Evolutionary conservation across 768 basidiomycete genomes (phyloP).

Genomic region (Agaricus subrufescens): DNA sequence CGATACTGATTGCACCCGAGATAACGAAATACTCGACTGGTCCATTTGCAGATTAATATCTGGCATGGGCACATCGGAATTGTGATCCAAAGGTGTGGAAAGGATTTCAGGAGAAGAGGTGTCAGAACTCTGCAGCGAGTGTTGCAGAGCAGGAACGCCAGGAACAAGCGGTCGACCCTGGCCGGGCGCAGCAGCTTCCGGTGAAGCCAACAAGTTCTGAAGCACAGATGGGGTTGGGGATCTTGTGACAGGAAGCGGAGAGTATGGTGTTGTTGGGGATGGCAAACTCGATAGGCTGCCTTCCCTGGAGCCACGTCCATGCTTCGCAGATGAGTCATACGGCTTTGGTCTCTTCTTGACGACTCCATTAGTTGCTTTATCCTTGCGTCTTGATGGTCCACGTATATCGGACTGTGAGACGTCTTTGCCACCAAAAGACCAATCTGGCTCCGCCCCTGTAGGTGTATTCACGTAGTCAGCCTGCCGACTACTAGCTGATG

Average conservation of each 20-base stretch:
- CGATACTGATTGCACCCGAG: conserved; percentile 12
- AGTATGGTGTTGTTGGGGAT: conserved; percentile 43
- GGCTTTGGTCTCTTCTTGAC: conserved; percentile 66
- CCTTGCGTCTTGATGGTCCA: conserved; percentile 47
- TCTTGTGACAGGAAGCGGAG: conserved; percentile 37
- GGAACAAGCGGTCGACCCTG: conserved; percentile 12
- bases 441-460: conserved; percentile 39
- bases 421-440: conserved; percentile 30
- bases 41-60: conserved; percentile 20
- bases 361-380: conserved; percentile 22
- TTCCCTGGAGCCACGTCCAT: conserved; percentile 43
- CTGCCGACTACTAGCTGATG: conserved; percentile 26
- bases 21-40: conserved; percentile 9
- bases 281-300: conserved; percentile 47
- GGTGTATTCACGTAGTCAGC: conserved; percentile 28
- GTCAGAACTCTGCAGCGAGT: conserved; percentile 37
- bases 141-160: conserved; percentile 27
- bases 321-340: conserved; percentile 52
- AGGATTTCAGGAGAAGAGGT: conserved; percentile 43
- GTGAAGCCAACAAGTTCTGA: conserved; percentile 26
- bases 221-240: conserved; percentile 39
- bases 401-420: conserved; percentile 26
- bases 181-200: conserved; percentile 16
- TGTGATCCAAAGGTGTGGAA: conserved; percentile 38
- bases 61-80: conserved; percentile 35